These are phyloP conservation scores for Entomophthora muscae DNA, from an alignment of 371 early-diverging fungal species.

Conservation along the genomic window DNA sequence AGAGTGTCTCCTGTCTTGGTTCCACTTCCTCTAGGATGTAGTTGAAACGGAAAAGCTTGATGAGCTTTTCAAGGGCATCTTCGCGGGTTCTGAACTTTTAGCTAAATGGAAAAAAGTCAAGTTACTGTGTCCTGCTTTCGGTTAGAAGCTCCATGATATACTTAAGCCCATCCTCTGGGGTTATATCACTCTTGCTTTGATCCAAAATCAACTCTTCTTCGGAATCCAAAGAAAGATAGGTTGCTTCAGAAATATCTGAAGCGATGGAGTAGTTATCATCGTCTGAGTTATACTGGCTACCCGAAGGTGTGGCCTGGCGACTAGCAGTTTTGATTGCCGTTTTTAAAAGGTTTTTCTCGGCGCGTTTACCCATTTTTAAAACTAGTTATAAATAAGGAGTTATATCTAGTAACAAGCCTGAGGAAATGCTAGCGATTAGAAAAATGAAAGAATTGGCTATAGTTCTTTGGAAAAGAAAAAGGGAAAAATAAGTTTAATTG, in stretches of 20 bases:
- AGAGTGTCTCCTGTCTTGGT: neutral
- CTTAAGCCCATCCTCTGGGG: neutral
- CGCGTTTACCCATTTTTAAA: neutral
- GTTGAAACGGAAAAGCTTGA: neutral
- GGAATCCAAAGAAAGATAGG: slow-evolving; percentile 1
- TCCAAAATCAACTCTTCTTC: neutral
- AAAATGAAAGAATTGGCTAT: no score
- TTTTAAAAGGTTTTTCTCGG: slow-evolving; percentile 6
- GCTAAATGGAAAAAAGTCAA: neutral
- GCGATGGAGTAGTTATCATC: neutral
- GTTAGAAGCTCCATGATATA: neutral
- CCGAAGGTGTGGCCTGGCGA: neutral
- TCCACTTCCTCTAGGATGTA: slow-evolving; percentile 3
- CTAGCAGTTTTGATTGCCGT: slow-evolving; percentile 2
- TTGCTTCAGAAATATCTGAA: slow-evolving; percentile 6
- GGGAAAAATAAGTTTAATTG: no score
- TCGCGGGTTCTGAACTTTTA: slow-evolving; percentile 1
- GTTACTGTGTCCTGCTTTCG: slow-evolving; percentile 4
- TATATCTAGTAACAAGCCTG: no score
- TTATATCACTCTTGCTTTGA: neutral
- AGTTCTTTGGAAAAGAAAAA: no score
- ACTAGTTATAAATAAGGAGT: neutral
- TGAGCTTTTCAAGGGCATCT: neutral
- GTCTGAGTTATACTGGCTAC: slow-evolving; percentile 5
- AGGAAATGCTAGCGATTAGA: no score